These are phyloP conservation scores for Xeromyces bisporus DNA, from an alignment of 495 filamentous ascomycete species.

Conservation along the genomic window DNA sequence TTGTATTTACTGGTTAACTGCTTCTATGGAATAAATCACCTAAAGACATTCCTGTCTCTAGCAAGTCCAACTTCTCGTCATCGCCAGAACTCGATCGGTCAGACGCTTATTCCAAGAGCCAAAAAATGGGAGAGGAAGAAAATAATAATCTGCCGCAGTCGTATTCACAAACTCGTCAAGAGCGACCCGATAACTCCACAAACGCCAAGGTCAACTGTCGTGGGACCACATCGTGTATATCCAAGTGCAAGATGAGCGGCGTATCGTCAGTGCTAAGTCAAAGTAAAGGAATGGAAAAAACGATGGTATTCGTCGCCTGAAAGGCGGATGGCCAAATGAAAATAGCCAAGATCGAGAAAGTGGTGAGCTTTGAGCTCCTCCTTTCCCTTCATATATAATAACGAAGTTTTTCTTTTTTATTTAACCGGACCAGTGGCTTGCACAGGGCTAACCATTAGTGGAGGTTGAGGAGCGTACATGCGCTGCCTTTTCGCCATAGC, in stretches of 20 bases:
- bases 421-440: slow-evolving; percentile 24
- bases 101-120: neutral
- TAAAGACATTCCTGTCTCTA: too few species aligned
- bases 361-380: too few species aligned
- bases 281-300: neutral
- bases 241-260: too few species aligned
- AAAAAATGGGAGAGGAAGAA: neutral
- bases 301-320: too few species aligned
- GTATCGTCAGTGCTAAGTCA: neutral
- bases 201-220: neutral
- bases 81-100: neutral
- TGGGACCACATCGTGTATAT: too few species aligned
- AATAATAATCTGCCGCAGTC: neutral
- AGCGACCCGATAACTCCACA: neutral
- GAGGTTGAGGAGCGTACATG: slow-evolving; percentile 38
- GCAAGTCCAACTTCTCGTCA: too few species aligned
- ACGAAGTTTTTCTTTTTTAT: too few species aligned
- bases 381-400: too few species aligned
- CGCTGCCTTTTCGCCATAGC: slow-evolving; percentile 45
- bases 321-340: too few species aligned
- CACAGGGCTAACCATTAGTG: slow-evolving; percentile 26
- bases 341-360: too few species aligned
- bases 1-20: too few species aligned
- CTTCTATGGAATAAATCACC: too few species aligned
- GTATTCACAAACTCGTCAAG: neutral